A percentile compares a stretch with the other conserved stretches of the same genome.
phyloP scores from a whole-genome alignment of 768 basidiomycete species.

The Piloderma croceum region DNA sequence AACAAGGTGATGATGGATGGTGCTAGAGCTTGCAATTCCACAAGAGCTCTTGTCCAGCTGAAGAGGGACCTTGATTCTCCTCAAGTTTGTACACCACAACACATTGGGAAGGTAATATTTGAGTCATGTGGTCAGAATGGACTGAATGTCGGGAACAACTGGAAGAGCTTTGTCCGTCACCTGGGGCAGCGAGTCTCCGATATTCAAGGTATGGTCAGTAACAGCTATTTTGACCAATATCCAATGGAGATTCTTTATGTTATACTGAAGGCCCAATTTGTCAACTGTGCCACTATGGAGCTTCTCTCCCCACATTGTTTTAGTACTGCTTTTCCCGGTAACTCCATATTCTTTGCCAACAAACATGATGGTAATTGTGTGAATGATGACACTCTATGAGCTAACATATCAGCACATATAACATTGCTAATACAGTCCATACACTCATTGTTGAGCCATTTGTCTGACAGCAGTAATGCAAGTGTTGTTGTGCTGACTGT shows the following conservation, averaged over 20 bases:
- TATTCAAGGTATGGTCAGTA: background rate
- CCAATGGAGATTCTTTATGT: slow-evolving; percentile 1
- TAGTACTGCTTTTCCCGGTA: too few species aligned
- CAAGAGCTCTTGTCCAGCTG: too few species aligned
- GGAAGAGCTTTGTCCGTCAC: background rate
- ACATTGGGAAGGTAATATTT: background rate
- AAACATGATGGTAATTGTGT: too few species aligned
- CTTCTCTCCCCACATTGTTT: too few species aligned
- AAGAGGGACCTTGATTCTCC: background rate
- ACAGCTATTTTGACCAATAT: background rate
- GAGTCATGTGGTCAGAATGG: background rate
- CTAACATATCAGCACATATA: too few species aligned
- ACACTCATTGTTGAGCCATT: background rate
- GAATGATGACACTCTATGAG: too few species aligned
- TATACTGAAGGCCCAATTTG: background rate
- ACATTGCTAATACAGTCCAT: background rate
- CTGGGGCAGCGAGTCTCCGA: background rate
- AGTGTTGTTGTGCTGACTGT: too few species aligned
- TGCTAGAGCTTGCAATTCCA: too few species aligned
- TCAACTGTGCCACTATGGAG: background rate
- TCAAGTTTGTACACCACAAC: background rate
- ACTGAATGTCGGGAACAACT: background rate
- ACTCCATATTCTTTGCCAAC: too few species aligned
- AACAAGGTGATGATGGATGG: too few species aligned
- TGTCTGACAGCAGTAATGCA: background rate